A percentile compares a stretch with the other conserved stretches of the same genome.
These are phyloP conservation scores for Lagenidium sp. DNA, from an alignment of 352 stramenopile species.

Conservation along the genomic window DNA sequence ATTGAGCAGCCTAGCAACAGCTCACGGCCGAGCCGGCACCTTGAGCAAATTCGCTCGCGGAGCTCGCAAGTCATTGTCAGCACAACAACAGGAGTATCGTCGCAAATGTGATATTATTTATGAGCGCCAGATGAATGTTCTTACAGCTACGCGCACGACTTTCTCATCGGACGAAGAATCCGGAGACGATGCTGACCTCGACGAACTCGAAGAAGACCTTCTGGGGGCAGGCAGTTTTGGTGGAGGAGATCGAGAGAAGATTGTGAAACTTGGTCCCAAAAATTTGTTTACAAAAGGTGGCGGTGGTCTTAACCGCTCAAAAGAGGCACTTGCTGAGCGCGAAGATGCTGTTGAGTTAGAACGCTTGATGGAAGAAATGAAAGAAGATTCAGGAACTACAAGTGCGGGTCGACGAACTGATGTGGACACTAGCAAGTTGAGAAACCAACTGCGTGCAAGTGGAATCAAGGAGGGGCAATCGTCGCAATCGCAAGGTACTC, in stretches of 20 bases:
- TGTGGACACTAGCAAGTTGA: slow-evolving; percentile 47
- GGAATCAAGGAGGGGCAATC: slow-evolving; percentile 48
- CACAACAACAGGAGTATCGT: slow-evolving; percentile 78
- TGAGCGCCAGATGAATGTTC: slow-evolving; percentile 73
- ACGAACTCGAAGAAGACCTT: slow-evolving; percentile 67
- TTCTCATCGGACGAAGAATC: slow-evolving; percentile 76
- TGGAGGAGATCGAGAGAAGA: slow-evolving; percentile 38
- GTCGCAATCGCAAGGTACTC: slow-evolving; percentile 15
- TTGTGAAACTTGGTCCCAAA: slow-evolving; percentile 54
- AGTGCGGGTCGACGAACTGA: slow-evolving; percentile 46
- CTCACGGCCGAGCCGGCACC: slow-evolving; percentile 54
- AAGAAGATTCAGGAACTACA: slow-evolving; percentile 42
- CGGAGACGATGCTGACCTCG: slow-evolving; percentile 53
- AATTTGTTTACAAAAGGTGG: slow-evolving; percentile 72
- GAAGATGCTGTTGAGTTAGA: slow-evolving; percentile 75
- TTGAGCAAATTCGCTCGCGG: slow-evolving; percentile 78
- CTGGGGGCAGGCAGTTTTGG: slow-evolving; percentile 69
- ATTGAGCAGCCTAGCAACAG: slow-evolving; percentile 63
- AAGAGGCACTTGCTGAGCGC: slow-evolving; percentile 55
- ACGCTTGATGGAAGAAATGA: slow-evolving; percentile 77
- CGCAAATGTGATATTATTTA: slow-evolving; percentile 84
- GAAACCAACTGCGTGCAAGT: slow-evolving; percentile 60
- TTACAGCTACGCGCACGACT: slow-evolving; percentile 41
- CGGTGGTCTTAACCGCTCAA: slow-evolving; percentile 69
- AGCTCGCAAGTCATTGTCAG: slow-evolving; percentile 67